Evolutionary conservation across 73 alveolate genomes (phyloP).

Genomic region (Halteria grandinella): DNA sequence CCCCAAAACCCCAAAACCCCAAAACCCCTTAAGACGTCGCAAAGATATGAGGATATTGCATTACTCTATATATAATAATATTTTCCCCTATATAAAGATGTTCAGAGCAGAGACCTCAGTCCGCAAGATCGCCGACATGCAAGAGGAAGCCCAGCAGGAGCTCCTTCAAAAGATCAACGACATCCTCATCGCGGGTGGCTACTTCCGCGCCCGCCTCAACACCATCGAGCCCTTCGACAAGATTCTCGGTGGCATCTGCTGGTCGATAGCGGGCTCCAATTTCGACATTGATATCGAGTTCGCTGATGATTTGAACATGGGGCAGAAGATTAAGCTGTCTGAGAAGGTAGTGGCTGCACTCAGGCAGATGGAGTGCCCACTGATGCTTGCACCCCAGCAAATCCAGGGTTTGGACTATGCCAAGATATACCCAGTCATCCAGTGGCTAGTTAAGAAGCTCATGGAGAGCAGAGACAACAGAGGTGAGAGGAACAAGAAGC

Average conservation of each 20-base stretch:
- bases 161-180: conserved; percentile 74
- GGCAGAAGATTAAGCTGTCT: conserved; percentile 90
- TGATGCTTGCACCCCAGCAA: conserved; percentile 85
- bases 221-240: conserved; percentile 95
- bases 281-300: conserved; percentile 93
- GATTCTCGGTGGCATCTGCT: conserved; percentile 95
- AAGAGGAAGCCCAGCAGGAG: conserved; percentile 60
- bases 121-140: conserved; percentile 31
- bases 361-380: conserved; percentile 91
- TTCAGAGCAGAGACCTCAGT: background rate
- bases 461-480: conserved; percentile 91
- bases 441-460: conserved; percentile 94
- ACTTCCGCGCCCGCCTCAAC: conserved; percentile 92
- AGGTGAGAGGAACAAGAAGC: conserved; percentile 86
- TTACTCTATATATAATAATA: no score
- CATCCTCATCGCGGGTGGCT: conserved; percentile 90
- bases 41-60: no score
- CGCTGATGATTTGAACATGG: conserved; percentile 93
- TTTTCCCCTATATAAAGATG: background rate
- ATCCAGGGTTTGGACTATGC: conserved; percentile 93
- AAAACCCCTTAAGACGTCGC: no score
- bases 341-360: conserved; percentile 91
- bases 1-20: no score
- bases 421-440: conserved; percentile 84
- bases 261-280: conserved; percentile 93